These are phyloP conservation scores for Gamarada debralockiae DNA, from an alignment of 495 filamentous ascomycete species.

Conservation along the genomic window DNA sequence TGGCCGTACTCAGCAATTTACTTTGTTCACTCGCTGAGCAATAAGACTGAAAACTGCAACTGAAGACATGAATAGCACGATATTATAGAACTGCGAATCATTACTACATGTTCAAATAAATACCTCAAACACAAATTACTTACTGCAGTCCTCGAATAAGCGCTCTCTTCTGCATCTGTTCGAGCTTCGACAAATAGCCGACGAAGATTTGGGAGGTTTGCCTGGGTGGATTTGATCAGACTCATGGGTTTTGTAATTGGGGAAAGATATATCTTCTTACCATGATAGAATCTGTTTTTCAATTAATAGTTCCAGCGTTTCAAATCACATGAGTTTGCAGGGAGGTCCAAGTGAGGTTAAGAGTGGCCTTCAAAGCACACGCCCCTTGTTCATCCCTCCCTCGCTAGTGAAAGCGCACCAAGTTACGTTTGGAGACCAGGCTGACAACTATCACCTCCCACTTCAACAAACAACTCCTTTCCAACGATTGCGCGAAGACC, in stretches of 20 bases:
- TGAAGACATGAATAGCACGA: conserved; percentile 92
- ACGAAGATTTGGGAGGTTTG: conserved; percentile 89
- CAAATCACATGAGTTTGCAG: conserved; percentile 12
- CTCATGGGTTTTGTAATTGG: conserved; percentile 5
- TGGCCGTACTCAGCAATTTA: not conserved
- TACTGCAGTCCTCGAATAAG: conserved; percentile 90
- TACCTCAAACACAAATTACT: conserved; percentile 45
- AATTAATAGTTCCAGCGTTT: conserved; percentile 3
- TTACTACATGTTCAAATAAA: conserved; percentile 8
- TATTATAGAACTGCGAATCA: conserved; percentile 81
- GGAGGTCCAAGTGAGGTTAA: not conserved
- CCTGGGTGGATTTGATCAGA: conserved; percentile 40
- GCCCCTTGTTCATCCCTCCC: not conserved
- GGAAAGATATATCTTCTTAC: conserved; percentile 7
- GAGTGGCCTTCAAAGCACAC: not conserved
- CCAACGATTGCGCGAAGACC: not conserved
- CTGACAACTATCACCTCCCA: not conserved
- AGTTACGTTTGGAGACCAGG: not conserved
- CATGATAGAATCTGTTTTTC: conserved; percentile 7
- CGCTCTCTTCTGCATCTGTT: conserved; percentile 90
- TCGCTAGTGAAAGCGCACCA: not conserved
- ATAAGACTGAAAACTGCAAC: conserved; percentile 89
- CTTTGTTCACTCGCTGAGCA: conserved; percentile 65
- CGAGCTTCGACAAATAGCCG: conserved; percentile 95
- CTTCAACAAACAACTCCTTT: not conserved